phyloP scores from a whole-genome alignment of 2,329 filamentous ascomycete species.

The Colletotrichum sidae region DNA sequence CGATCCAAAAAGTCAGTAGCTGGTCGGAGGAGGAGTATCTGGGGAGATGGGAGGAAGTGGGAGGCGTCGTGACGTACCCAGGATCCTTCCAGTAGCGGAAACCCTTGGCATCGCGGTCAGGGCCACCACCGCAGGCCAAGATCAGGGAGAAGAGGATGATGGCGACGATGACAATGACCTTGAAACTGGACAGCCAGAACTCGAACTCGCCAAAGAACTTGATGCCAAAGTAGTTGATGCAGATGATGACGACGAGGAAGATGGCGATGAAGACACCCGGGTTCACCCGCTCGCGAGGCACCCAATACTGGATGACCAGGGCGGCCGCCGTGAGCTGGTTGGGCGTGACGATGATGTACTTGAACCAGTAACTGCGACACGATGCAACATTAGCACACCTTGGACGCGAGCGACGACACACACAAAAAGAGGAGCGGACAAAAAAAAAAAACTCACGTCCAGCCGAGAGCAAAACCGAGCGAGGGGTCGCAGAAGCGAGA shows the following conservation, averaged over 20 bases:
- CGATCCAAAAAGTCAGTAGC: too few relatives aligned
- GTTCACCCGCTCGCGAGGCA: constrained; percentile 73
- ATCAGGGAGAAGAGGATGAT: constrained; percentile 75
- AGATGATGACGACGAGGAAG: constrained; percentile 71
- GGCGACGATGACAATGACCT: constrained; percentile 74
- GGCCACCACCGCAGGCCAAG: constrained; percentile 73
- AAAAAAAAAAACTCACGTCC: constrained; percentile 68
- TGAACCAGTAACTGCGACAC: constrained; percentile 70
- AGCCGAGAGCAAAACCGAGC: constrained; percentile 83
- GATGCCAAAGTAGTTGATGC: constrained; percentile 78
- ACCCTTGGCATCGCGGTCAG: constrained; percentile 69
- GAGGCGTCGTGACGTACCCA: constrained; percentile 50
- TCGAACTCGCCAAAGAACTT: constrained; percentile 75
- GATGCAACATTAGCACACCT: constrained; percentile 44
- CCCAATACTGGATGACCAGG: constrained; percentile 84
- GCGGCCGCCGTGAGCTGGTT: constrained; percentile 87
- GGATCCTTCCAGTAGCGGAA: constrained; percentile 76
- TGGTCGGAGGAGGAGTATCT: too few relatives aligned
- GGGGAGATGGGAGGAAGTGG: neutral
- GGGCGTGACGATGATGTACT: constrained; percentile 88
- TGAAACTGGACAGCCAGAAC: constrained; percentile 74
- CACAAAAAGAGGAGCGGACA: neutral
- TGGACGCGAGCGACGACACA: constrained; percentile 47
- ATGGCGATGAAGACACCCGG: constrained; percentile 84
- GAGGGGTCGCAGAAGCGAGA: constrained; percentile 83